Base-by-base conservation (phyloP, 371 early-diverging fungal genomes). In the Syncephalis plumigaleata region DNA sequence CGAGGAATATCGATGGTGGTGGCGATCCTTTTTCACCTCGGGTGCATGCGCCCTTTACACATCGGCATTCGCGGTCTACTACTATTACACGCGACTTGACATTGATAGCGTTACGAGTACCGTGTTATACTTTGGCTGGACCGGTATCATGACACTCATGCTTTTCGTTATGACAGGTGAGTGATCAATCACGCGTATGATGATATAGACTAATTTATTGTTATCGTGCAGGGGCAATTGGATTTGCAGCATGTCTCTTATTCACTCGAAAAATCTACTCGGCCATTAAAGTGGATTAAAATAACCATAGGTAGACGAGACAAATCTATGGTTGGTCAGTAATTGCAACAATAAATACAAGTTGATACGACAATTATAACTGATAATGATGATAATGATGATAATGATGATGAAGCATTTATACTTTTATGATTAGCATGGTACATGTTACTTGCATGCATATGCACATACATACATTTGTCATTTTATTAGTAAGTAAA, bases 1-100 rank as follows among this genome's bases (percentile, higher is more conserved):
- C 3, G 97, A 96, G 69, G 64, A 92, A 55, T 91, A 91, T 57
- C 75, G 79, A 51, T 91, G 96, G 97, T 81, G 80, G 57, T 96
- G 97, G 97, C 68, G 90, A 9, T 67, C 95, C 1, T 91, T 92
- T 67, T 64, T 89, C 42, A 87, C 90, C 0, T 70, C 82, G 0
- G 97, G 90, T 9, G 77, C 89, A 2, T 74, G 81, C 23, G 88
- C 84, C 1, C 57, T 88, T 43, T 94, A 96, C 56, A 81, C 91
- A 22, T 87, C 88, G 56, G 47, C 87, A 48, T 93, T 91, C 58
- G 73, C 83, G 25, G 64, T 81, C 17, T 45, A 87, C 46, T 93
- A 86, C 55, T 90, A 84, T 56, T 67, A 68, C 37, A 73, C 80
- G 11, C 73, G 72, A 36, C 62, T 90, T 45, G 65, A 78, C 36